Conservation (phyloP, 371 early-diverging fungal species). For the Saksenaea oblongispora region DNA sequence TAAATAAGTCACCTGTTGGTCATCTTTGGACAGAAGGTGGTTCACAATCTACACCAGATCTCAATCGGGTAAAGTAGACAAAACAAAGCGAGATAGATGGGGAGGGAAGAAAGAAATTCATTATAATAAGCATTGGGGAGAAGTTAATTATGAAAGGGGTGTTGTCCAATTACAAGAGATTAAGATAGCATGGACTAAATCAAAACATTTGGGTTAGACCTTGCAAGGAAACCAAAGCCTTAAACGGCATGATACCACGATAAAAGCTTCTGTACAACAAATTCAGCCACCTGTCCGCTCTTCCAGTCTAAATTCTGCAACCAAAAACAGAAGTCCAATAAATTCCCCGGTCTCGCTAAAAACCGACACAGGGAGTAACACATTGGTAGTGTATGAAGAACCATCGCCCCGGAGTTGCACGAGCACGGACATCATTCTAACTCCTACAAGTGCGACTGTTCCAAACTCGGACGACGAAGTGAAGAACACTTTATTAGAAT, state of each 20-base stretch:
- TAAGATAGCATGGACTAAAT: not conserved
- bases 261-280: not conserved
- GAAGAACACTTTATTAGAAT: conserved; percentile 19
- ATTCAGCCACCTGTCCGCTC: conserved; percentile 16
- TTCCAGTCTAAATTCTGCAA: conserved; percentile 10
- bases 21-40: not conserved
- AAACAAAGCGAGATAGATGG: not conserved
- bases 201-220: not conserved
- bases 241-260: conserved; percentile 6
- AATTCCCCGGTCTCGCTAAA: not conserved
- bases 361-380: not conserved
- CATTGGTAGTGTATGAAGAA: conserved; percentile 3
- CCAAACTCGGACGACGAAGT: conserved; percentile 15
- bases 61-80: not conserved
- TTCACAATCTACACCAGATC: conserved; percentile 7
- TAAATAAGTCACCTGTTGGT: not conserved
- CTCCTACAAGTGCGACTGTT: not conserved
- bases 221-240: not conserved
- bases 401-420: conserved; percentile 1
- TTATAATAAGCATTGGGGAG: too few species aligned
- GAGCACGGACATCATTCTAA: not conserved
- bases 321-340: not conserved
- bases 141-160: not conserved
- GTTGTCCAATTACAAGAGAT: not conserved
- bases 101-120: too few species aligned